Base-by-base conservation (phyloP, 441 rosid species). In the Hypseocharis bilobata region DNA sequence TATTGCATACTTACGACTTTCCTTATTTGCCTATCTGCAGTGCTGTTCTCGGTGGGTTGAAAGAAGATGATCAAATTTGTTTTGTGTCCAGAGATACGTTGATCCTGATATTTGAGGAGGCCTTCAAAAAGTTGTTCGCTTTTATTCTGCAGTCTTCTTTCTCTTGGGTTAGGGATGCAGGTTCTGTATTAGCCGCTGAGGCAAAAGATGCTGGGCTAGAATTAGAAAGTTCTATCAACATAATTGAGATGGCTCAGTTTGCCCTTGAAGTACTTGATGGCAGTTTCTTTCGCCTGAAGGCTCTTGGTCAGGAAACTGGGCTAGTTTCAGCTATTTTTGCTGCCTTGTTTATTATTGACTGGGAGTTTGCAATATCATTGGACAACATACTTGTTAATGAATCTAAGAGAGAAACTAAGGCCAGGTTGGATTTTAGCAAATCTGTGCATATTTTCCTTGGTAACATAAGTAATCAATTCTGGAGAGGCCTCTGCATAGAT, bases 21-120 rank as follows among this genome's bases (percentile, higher is more conserved):
- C 32, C 63, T 67, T 23, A 27, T 60, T 73, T 59, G 72, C 64
- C 73, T 74, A 45, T 68, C 64, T 84, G 83, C 95, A 90, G 98
- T 70, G 84, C 88, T 74, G 81, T 81, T 76, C 80, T 93, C 65
- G 95, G 97, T 75, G 95, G 96, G 71, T 77, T 85, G 69, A 64
- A 76, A 16, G 80, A 79, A 66, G 86, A 74, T 60, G 60, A 72
- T 72, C 76, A 72, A 58, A 69, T 77, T 70, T 81, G 84, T 47
- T 83, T 90, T 57, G 80, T 84, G 23, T 81, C 96, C 28, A 85
- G 79, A 74, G 79, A 77, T 78, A 70, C 89, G 25, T 51, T 81
- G 67, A 62, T 78, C 72, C 68, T 74, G 76, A 80, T 93, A 64
- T 80, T 76, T 70, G 77, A 75, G 63, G 83, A 74, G 45, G 69